A percentile compares a stretch with the other conserved stretches of the same genome.
phyloP scores from a whole-genome alignment of 169 alveolate genomes.

The Toxoplasma gondii region DNA sequence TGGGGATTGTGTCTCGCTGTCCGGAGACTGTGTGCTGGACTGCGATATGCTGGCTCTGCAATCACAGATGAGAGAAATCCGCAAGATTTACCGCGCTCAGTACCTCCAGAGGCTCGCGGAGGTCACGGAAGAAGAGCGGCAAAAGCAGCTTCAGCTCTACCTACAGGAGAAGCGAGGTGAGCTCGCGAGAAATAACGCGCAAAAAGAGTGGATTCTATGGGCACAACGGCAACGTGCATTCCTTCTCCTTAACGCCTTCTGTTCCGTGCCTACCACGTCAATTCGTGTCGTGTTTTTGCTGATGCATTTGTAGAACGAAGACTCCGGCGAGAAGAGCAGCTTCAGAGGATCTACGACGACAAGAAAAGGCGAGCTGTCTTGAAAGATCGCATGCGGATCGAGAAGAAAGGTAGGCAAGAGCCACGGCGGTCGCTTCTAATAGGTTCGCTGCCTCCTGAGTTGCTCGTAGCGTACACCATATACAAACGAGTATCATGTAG shows the following conservation, averaged over 20 bases:
- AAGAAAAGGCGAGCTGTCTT: conserved; percentile 71
- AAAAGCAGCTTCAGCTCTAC: conserved; percentile 73
- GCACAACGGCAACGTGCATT: neutral
- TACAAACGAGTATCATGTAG: no score
- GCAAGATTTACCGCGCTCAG: conserved; percentile 84
- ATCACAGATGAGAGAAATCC: conserved; percentile 77
- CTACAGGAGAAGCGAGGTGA: conserved; percentile 61
- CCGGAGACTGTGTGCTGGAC: neutral
- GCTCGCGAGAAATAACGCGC: neutral
- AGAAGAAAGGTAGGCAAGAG: conserved; percentile 30
- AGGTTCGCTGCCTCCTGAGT: no score
- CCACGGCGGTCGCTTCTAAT: neutral
- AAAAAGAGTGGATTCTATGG: no score
- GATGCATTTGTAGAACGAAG: conserved; percentile 33
- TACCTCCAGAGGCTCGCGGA: conserved; percentile 80
- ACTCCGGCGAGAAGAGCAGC: conserved; percentile 53
- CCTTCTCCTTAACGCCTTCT: neutral
- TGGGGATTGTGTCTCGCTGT: neutral
- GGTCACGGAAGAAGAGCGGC: conserved; percentile 82
- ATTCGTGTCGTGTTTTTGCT: neutral
- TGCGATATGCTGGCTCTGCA: neutral
- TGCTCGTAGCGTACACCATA: no score
- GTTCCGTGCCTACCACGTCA: neutral
- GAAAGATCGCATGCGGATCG: conserved; percentile 42
- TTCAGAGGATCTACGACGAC: conserved; percentile 70